Evolutionary conservation across 2,329 filamentous ascomycete genomes (phyloP).

Genomic region (Basipetospora sp.): DNA sequence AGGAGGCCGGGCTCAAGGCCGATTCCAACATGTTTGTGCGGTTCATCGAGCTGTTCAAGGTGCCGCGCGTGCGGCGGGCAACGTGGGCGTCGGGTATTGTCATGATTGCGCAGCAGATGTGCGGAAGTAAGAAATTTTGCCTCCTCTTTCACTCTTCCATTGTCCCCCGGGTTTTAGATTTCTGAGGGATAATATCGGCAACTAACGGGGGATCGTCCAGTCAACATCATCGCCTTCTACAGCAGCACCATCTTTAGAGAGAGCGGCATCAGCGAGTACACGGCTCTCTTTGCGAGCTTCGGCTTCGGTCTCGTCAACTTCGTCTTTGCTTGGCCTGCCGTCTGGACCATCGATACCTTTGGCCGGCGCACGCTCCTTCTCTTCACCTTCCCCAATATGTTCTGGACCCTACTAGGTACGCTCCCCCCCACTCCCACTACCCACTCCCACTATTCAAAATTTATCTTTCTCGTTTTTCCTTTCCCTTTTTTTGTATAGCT

Average conservation of each 20-base stretch:
- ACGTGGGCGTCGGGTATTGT: conserved; percentile 52
- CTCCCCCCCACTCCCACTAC: too few relatives aligned
- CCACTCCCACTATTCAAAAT: too few relatives aligned
- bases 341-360: conserved; percentile 54
- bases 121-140: conserved; percentile 25
- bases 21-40: conserved; percentile 34
- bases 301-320: conserved; percentile 44
- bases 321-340: conserved; percentile 49
- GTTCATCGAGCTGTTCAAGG: conserved; percentile 41
- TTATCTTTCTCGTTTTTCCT: too few relatives aligned
- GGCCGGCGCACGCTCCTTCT: conserved; percentile 47
- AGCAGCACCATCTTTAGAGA: conserved; percentile 30
- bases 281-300: conserved; percentile 26
- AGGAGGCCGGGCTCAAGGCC: conserved; percentile 16
- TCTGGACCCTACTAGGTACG: conserved; percentile 35
- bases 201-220: conserved; percentile 9
- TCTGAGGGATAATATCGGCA: too few relatives aligned
- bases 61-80: conserved; percentile 43
- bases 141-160: not conserved
- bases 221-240: conserved; percentile 37
- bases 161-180: too few relatives aligned
- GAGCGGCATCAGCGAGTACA: conserved; percentile 24
- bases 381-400: conserved; percentile 54
- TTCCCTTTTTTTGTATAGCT: too few relatives aligned
- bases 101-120: conserved; percentile 53